Evolutionary conservation across 1,284 basidiomycete species (phyloP), one percentile per base, ranked within the genome.

Genomic region (Gomphus bonarii): DNA sequence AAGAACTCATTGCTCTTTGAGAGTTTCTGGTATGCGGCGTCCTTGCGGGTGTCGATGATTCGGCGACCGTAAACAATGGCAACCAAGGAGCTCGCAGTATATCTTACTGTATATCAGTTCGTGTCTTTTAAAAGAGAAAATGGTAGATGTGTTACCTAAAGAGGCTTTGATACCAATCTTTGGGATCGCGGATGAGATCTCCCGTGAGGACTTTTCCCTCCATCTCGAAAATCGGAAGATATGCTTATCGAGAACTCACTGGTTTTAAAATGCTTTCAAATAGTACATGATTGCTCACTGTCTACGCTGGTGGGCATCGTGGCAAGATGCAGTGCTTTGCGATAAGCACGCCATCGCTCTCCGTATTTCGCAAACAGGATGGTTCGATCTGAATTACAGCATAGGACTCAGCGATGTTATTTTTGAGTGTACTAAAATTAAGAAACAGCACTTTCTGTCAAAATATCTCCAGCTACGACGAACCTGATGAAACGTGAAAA

Each of bases 311-410:
- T 58, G 11, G 22, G 57, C 50, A 54, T 54, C 8, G 57, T 58
- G 22, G 46, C 57, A 9, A 54, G 25, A 55, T 58, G 57, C 9
- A 58, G 36, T 28, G 57, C 57, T 40, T 55, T 58, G 16, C 57
- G 57, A 54, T 58, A 58, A 33, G 50, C 40, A 44, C 57, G 33
- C 57, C 57, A 58, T 12, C 57, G 57, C 33, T 58, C 57, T 30
- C 57, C 57, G 25, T 58, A 58, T 16, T 8, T 46, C 16, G 57
- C 57, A 49, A 58, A 58, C 8, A 58, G 57, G 18, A 58, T 48
- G 16, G 42, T 54, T 11, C 50, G 51, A 42, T 54, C 57, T 58
- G 28, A 16, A n/a, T 25, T 25, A n/a, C n/a, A 31, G 28, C 30
- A 38, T 3, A 38, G 16, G 30, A 5, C 1, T 30, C 43, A 38